Conservation (phyloP, 257 asterid genomes). For the Gardenia jasminoides region DNA sequence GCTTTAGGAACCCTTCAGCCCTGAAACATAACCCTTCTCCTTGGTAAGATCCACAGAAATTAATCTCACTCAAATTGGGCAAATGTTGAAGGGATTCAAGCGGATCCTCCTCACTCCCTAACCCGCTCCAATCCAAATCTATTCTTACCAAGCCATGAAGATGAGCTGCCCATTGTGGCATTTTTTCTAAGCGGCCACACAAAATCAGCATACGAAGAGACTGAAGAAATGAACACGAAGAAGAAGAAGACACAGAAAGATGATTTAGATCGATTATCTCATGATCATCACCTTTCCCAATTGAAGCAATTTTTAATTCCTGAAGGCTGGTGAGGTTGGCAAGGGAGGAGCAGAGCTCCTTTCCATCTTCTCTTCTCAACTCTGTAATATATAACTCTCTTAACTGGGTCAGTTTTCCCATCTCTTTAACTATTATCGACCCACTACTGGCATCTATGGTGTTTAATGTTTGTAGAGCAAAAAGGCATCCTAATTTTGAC, state of each 20-base stretch:
- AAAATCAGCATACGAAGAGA: not conserved
- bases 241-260: not conserved
- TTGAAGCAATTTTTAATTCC: constrained; percentile 2
- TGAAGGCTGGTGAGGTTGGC: constrained; percentile 22
- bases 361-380: constrained; percentile 24
- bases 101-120: constrained; percentile 18
- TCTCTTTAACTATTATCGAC: constrained; percentile 1
- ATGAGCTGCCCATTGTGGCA: constrained; percentile 27
- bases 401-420: constrained; percentile 24
- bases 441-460: not conserved
- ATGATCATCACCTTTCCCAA: not conserved
- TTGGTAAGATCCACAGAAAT: constrained; percentile 17
- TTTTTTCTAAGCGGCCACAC: constrained; percentile 21
- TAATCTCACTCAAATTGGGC: constrained; percentile 22
- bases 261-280: constrained; percentile 23
- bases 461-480: constrained; percentile 6
- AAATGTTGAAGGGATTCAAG: constrained; percentile 31
- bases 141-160: constrained; percentile 19
- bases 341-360: constrained; percentile 14
- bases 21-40: constrained; percentile 32
- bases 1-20: constrained; percentile 31
- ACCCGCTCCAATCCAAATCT: not conserved
- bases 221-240: not conserved
- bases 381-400: constrained; percentile 13
- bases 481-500: constrained; percentile 12